A percentile compares a stretch with the other conserved stretches of the same genome.
Evolutionary conservation across 2,329 filamentous ascomycete genomes (phyloP).

Genomic region (Rutstroemia sydowiana): DNA sequence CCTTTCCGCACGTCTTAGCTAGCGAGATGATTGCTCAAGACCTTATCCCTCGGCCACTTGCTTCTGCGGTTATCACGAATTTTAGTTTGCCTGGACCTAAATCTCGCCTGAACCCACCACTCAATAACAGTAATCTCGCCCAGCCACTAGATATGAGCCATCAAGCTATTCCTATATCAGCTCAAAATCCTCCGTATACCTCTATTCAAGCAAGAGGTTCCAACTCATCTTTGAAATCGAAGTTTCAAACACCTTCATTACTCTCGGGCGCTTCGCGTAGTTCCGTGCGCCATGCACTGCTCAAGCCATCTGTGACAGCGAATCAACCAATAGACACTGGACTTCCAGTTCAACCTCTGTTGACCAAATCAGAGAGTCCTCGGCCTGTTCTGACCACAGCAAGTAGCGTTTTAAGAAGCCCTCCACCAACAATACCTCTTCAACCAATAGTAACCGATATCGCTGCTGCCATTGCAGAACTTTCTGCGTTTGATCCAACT

Average conservation of each 20-base stretch:
- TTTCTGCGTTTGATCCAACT: not conserved
- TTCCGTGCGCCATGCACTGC: conserved; percentile 22
- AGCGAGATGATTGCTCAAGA: conserved; percentile 16
- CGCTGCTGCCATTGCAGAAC: not conserved
- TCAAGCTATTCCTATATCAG: not conserved
- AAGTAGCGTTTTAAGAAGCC: not conserved
- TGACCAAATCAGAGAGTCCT: conserved; percentile 8
- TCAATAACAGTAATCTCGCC: not conserved
- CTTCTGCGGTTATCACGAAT: conserved; percentile 23
- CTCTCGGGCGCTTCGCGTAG: conserved; percentile 21
- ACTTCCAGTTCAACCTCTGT: conserved; percentile 20
- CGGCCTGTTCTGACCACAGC: not conserved
- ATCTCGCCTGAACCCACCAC: not conserved
- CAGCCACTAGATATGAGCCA: not conserved
- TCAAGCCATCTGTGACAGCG: conserved; percentile 20
- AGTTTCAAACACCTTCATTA: conserved; percentile 19
- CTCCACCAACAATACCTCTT: not conserved
- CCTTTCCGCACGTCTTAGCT: conserved; percentile 20
- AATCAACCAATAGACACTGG: conserved; percentile 18
- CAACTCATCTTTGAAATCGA: conserved; percentile 15
- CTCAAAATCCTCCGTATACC: not conserved
- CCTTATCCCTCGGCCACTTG: conserved; percentile 6
- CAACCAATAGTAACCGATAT: conserved; percentile 3
- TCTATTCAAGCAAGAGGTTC: conserved; percentile 12
- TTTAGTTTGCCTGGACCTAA: conserved; percentile 25